A percentile compares a stretch with the other conserved stretches of the same genome.
These are phyloP conservation scores for Blastocystis sp. DNA, from an alignment of 352 stramenopile species.

Conservation along the genomic window DNA sequence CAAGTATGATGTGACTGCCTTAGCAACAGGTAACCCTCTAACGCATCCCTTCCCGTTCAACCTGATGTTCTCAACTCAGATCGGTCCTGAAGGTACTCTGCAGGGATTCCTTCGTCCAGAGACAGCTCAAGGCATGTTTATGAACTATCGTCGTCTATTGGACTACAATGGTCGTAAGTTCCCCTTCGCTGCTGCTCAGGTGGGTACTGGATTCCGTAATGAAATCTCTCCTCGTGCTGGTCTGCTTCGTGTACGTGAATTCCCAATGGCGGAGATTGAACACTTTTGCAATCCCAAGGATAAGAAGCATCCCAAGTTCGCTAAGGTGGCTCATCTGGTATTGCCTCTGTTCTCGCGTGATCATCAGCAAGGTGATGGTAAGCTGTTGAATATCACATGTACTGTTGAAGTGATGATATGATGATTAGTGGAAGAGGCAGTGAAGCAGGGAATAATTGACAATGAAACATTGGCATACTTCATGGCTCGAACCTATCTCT, in stretches of 20 bases:
- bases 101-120: conserved; percentile 93
- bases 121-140: conserved; percentile 95
- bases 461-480: conserved; percentile 99
- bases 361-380: conserved; percentile 89
- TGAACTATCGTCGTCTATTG: conserved; percentile 95
- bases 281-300: conserved; percentile 96
- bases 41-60: conserved; percentile 96
- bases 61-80: conserved; percentile 97
- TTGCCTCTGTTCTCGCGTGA: conserved; percentile 84
- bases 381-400: conserved; percentile 82
- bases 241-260: conserved; percentile 93
- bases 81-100: conserved; percentile 89
- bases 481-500: conserved; percentile 91
- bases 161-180: conserved; percentile 92
- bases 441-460: conserved; percentile 83
- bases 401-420: conserved; percentile 64
- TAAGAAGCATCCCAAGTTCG: conserved; percentile 92
- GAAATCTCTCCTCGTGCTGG: conserved; percentile 92
- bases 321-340: conserved; percentile 75
- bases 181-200: conserved; percentile 80
- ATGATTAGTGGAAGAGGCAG: conserved; percentile 72
- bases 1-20: conserved; percentile 85
- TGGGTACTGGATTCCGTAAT: conserved; percentile 81
- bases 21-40: conserved; percentile 79
- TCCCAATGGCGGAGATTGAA: conserved; percentile 98